Evolutionary conservation across 75 land plant species (phyloP), one percentile per base, ranked within the genome.

Genomic region (Pseudotsuga menziesii): DNA sequence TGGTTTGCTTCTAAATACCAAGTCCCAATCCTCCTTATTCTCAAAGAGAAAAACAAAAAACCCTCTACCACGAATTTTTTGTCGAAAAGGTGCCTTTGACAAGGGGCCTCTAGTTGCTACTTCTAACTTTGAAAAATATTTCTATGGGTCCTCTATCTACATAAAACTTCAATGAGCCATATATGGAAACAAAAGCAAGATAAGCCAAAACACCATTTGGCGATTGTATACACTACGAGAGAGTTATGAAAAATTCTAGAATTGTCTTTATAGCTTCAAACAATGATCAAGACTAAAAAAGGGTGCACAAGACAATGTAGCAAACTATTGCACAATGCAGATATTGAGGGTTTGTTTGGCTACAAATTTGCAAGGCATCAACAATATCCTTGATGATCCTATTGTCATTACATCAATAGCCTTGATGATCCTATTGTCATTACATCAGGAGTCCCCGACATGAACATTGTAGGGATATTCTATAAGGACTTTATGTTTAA

Each of bases 401-500:
- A 14, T 71, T 29, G 25, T 86, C 86, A 48, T 23, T 78, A 56
- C 83, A 84, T 70, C 80, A 80, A n/a, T 80, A 48, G 76, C 83
- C 67, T 75, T 76, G 55, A 86, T 35, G 75, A 86, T 76, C 76
- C 72, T 86, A 14, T 71, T 29, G 25, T 86, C 86, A 48, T 23
- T 78, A 56, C 83, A 84, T 70, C 80, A 80, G 23, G 88, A 86
- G 35, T 84, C 85, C 39, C 88, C 86, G 73, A 80, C 83, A 80
- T 80, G 76, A 29, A 86, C 63, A 62, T 86, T 81, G 78, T 83
- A 82, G 11, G 86, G 83, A 81, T 82, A 86, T 70, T 86, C 88
- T 66, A 76, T 83, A 56, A 86, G 63, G 9, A 72, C 71, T n/a
- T 58, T 56, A 72, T 78, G 82, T 77, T 83, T 59, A 58, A 77